Percentiles rank a stretch among this genome's conserved stretches.
phyloP scores from a whole-genome alignment of 1,284 basidiomycete genomes.

The Thelephora terrestris region DNA sequence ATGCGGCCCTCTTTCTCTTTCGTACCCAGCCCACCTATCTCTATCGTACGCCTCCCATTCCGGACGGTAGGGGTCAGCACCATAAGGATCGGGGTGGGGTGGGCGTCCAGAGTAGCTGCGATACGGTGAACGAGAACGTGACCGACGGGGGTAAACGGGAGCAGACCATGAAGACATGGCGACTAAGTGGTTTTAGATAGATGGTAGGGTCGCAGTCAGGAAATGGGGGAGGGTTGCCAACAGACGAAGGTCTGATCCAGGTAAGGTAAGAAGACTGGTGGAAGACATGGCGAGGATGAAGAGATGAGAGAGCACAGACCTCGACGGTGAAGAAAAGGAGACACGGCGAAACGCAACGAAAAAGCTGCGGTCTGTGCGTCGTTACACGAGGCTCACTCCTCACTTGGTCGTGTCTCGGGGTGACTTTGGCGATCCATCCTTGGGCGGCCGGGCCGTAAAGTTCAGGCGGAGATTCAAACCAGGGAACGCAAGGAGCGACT shows the following conservation, averaged over 20 bases:
- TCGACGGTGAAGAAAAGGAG: slow-evolving; percentile 42
- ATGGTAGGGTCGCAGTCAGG: slow-evolving; percentile 42
- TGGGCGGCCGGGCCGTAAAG: not conserved
- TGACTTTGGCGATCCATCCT: no score
- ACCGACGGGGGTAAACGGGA: slow-evolving; percentile 60
- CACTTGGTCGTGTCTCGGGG: no score
- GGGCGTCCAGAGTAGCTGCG: slow-evolving; percentile 43
- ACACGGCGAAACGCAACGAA: slow-evolving; percentile 34
- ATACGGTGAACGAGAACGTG: slow-evolving; percentile 69
- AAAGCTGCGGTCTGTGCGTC: no score
- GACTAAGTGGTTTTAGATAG: slow-evolving; percentile 50
- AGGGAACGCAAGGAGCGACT: no score
- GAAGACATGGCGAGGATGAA: slow-evolving; percentile 54
- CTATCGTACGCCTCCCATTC: slow-evolving; percentile 65
- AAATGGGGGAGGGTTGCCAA: slow-evolving; percentile 43
- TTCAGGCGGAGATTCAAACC: slow-evolving; percentile 7
- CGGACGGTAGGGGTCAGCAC: slow-evolving; percentile 45
- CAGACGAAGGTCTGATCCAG: slow-evolving; percentile 29
- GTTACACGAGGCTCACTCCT: no score
- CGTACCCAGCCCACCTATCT: slow-evolving; percentile 57
- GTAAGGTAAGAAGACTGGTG: slow-evolving; percentile 34
- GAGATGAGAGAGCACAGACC: slow-evolving; percentile 77
- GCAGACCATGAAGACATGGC: slow-evolving; percentile 51
- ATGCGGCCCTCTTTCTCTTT: slow-evolving; percentile 56
- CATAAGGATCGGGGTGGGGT: slow-evolving; percentile 45